Conservation (phyloP, 306 rosid species). For the Dicorynia guianensis region DNA sequence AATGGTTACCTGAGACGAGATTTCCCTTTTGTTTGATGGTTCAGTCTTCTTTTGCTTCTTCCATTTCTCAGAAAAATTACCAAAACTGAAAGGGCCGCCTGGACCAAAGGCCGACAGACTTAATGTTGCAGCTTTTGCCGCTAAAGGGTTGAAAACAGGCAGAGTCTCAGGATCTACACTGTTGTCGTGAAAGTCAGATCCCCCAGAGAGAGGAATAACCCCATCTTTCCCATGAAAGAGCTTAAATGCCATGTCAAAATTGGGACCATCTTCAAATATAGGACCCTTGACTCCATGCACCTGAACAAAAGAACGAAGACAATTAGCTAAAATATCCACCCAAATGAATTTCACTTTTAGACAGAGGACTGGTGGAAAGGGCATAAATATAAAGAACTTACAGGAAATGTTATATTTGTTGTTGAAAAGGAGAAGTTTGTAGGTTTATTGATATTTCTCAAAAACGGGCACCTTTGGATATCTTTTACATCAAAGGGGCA, state of each 20-base stretch:
- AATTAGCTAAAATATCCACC: not conserved
- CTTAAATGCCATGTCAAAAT: slow-evolving; percentile 74
- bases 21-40: slow-evolving; percentile 57
- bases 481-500: slow-evolving; percentile 65
- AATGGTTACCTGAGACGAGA: slow-evolving; percentile 59
- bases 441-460: slow-evolving; percentile 68
- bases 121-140: slow-evolving; percentile 72
- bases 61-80: slow-evolving; percentile 72
- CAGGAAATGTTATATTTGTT: slow-evolving; percentile 57
- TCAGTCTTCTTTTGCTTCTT: slow-evolving; percentile 69
- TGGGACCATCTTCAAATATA: slow-evolving; percentile 83
- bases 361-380: slow-evolving; percentile 1
- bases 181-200: slow-evolving; percentile 40
- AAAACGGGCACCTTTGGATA: slow-evolving; percentile 78
- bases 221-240: slow-evolving; percentile 91
- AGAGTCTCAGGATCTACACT: slow-evolving; percentile 48
- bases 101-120: slow-evolving; percentile 79
- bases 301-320: slow-evolving; percentile 36
- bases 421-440: slow-evolving; percentile 72
- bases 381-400: slow-evolving; percentile 41
- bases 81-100: slow-evolving; percentile 74
- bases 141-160: slow-evolving; percentile 78
- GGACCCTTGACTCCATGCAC: slow-evolving; percentile 71
- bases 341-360: slow-evolving; percentile 12
- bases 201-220: slow-evolving; percentile 71